phyloP scores from a whole-genome alignment of 2,329 filamentous ascomycete genomes.

The Fusarium subtropicale region DNA sequence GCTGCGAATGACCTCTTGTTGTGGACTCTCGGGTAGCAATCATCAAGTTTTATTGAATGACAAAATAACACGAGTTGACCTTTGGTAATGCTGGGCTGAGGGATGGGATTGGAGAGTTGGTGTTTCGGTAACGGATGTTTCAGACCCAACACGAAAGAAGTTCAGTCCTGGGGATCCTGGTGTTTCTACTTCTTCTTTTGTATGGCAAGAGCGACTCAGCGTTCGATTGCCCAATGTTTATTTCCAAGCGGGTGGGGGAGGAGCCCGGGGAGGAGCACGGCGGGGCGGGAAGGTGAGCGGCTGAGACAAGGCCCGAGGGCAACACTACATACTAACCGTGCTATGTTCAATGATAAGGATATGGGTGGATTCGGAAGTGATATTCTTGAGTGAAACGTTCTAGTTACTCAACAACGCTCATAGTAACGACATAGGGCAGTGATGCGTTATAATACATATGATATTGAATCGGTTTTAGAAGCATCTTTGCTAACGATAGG shows the following conservation, averaged over 20 bases:
- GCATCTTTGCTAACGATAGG: too few species aligned
- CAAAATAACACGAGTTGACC: constrained; percentile 17
- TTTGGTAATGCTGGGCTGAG: constrained; percentile 30
- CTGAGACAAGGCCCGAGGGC: background rate
- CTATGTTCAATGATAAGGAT: background rate
- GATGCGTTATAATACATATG: background rate
- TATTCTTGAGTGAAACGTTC: background rate
- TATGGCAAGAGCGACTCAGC: background rate
- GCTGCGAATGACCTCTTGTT: background rate
- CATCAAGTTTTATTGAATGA: constrained; percentile 35
- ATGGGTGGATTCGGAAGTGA: background rate
- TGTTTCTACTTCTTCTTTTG: too few species aligned
- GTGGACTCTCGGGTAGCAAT: constrained; percentile 1
- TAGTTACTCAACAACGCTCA: too few species aligned
- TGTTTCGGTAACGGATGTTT: background rate
- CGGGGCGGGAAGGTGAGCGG: background rate
- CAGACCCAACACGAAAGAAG: too few species aligned
- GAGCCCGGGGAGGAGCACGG: background rate
- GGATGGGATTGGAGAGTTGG: background rate
- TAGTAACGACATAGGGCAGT: background rate
- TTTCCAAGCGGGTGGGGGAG: background rate
- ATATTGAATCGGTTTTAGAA: background rate
- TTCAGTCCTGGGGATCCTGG: too few species aligned
- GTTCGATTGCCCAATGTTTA: background rate
- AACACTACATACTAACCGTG: too few species aligned